Percentiles rank a stretch among this genome's conserved stretches.
These are phyloP conservation scores for Lepidium sativum DNA, from an alignment of 345 rosid genomes.

Conservation along the genomic window DNA sequence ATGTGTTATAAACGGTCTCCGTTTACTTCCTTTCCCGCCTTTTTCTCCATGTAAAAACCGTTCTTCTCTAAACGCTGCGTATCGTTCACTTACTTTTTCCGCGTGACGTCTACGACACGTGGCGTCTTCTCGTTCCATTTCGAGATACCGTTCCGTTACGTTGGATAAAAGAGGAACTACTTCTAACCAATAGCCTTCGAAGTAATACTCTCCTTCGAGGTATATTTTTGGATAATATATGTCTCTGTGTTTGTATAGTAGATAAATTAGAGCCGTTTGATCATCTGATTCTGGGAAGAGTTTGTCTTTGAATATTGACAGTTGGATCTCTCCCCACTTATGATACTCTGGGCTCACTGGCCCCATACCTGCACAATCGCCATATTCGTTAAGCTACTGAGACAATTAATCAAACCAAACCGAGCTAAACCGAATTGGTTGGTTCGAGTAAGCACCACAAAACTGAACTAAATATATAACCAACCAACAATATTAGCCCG, in stretches of 20 bases:
- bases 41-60: conserved; percentile 38
- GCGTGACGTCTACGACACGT: conserved; percentile 69
- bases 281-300: conserved; percentile 81
- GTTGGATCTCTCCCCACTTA: conserved; percentile 62
- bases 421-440: no score
- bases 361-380: conserved; percentile 31
- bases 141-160: conserved; percentile 45
- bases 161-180: conserved; percentile 42
- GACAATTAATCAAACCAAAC: not conserved
- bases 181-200: conserved; percentile 77
- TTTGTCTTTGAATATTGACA: conserved; percentile 71
- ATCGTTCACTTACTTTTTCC: conserved; percentile 72
- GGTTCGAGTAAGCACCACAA: no score
- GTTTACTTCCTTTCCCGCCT: conserved; percentile 50
- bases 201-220: conserved; percentile 62
- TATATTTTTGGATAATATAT: conserved; percentile 51
- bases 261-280: conserved; percentile 70
- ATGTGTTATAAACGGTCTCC: conserved; percentile 82
- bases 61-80: conserved; percentile 54
- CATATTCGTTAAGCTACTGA: no score
- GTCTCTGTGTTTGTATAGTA: conserved; percentile 43
- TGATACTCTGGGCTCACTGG: conserved; percentile 44
- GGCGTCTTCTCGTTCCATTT: conserved; percentile 37
- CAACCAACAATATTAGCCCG: no score
- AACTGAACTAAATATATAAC: no score